Evolutionary conservation across 169 alveolate genomes (phyloP), one percentile per base, ranked within the genome.

Genomic region (Cryptosporidium felis): DNA sequence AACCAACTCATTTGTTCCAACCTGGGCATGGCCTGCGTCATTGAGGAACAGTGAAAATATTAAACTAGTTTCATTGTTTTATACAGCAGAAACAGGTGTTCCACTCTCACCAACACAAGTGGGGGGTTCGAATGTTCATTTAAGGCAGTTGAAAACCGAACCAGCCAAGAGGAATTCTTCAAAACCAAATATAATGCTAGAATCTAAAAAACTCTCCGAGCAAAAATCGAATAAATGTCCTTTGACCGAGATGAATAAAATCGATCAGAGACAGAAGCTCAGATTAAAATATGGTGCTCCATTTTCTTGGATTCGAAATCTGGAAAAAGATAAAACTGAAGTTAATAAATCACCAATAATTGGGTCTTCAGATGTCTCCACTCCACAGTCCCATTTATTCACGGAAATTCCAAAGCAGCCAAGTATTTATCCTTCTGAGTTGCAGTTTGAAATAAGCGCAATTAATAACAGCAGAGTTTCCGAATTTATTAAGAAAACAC

Each of bases 21-120:
- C 74, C 14, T 53, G 63, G 85, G 85, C 85, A 51, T 74, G 85
- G 85, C 85, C 85, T 3, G 85, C 85, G 14, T 74, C 85, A 12
- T 36, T 74, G 26, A 74, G 85, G 42, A 51, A 51, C 38, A 74
- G 23, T 16, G 60, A 58, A 42, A 53, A 74, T 38, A 0, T 74
- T 9, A 74, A 38, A 34, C 26, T 38, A 14, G 21, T 36, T 9
- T 51, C 85, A 2, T 56, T 74, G 28, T 74, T 74, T 49, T 74
- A 74, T 1, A 74, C 85, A 16, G 46, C 56, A 21, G 85, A 74
- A 21, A 74, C 85, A 5, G 38, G 30, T 36, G 32, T 74, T 9
- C 85, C 85, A 51, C 42, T 74, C 1, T 74, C 85, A 21, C 63
- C 85, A 18, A 23, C 66, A 28, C 80, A 61, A 32, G 46, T 56